Evolutionary conservation across 2,329 filamentous ascomycete genomes (phyloP).

Genomic region (Chlorencoelia australis): DNA sequence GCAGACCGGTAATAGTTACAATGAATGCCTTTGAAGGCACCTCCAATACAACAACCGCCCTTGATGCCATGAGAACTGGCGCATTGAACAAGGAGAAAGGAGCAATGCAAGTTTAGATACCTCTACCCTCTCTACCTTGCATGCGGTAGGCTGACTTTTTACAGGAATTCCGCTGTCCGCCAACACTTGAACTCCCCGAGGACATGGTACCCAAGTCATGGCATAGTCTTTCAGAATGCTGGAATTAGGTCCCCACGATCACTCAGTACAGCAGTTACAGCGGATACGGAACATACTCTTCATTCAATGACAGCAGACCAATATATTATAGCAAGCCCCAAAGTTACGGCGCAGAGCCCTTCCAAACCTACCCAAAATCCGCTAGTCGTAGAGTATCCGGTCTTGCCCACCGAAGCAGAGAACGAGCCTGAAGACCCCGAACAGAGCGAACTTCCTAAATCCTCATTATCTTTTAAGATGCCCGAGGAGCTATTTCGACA

Average conservation of each 20-base stretch:
- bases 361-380: neutral
- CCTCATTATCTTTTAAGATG: constrained; percentile 38
- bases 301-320: constrained; percentile 16
- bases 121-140: too few relatives aligned
- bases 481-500: constrained; percentile 35
- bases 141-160: too few relatives aligned
- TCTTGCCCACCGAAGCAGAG: neutral
- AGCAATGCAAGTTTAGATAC: constrained; percentile 18
- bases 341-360: neutral
- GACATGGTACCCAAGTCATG: constrained; percentile 31
- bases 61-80: constrained; percentile 17
- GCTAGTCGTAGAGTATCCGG: neutral
- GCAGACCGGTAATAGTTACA: constrained; percentile 15
- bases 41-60: constrained; percentile 6
- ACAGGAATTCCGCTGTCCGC: too few relatives aligned
- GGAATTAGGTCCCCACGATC: constrained; percentile 8
- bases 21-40: constrained; percentile 15
- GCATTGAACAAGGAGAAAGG: constrained; percentile 10
- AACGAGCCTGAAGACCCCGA: constrained; percentile 12
- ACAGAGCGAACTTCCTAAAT: constrained; percentile 28
- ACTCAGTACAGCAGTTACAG: constrained; percentile 13
- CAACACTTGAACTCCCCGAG: constrained; percentile 13
- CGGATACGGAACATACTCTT: constrained; percentile 12
- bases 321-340: constrained; percentile 12
- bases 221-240: constrained; percentile 29